Conservation (phyloP, 495 filamentous ascomycete species). For the Penicillium canariense region DNA sequence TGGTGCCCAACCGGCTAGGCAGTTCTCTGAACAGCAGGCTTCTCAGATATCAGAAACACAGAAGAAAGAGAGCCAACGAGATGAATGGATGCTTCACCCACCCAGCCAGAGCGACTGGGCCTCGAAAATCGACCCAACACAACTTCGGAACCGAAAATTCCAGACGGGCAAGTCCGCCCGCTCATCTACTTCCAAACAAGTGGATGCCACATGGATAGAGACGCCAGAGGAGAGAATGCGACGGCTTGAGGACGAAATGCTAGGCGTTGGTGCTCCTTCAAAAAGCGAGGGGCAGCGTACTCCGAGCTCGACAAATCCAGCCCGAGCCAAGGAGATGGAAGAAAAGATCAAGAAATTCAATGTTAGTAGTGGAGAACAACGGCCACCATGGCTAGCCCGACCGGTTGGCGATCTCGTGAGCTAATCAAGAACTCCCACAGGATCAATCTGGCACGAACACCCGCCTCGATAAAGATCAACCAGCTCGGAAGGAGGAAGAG, state of each 20-base stretch:
- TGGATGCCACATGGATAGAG: slow-evolving; percentile 79
- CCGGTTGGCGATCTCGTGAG: background rate
- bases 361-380: slow-evolving; percentile 28
- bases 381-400: background rate
- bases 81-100: slow-evolving; percentile 93
- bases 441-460: slow-evolving; percentile 61
- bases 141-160: slow-evolving; percentile 80
- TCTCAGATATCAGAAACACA: background rate
- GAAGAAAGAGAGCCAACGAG: slow-evolving; percentile 51
- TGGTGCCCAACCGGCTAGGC: slow-evolving; percentile 13
- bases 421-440: slow-evolving; percentile 23
- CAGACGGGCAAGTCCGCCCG: slow-evolving; percentile 63
- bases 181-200: slow-evolving; percentile 34
- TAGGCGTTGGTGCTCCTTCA: slow-evolving; percentile 56
- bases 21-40: background rate
- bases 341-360: slow-evolving; percentile 59
- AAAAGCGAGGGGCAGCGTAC: background rate
- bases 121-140: slow-evolving; percentile 77
- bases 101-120: slow-evolving; percentile 63
- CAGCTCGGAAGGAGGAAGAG: slow-evolving; percentile 68
- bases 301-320: slow-evolving; percentile 13
- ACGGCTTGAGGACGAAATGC: slow-evolving; percentile 77
- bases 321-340: slow-evolving; percentile 34
- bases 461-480: slow-evolving; percentile 60
- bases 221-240: slow-evolving; percentile 84